phyloP scores from a whole-genome alignment of 2,329 filamentous ascomycete species.

The Fusarium sp. region DNA sequence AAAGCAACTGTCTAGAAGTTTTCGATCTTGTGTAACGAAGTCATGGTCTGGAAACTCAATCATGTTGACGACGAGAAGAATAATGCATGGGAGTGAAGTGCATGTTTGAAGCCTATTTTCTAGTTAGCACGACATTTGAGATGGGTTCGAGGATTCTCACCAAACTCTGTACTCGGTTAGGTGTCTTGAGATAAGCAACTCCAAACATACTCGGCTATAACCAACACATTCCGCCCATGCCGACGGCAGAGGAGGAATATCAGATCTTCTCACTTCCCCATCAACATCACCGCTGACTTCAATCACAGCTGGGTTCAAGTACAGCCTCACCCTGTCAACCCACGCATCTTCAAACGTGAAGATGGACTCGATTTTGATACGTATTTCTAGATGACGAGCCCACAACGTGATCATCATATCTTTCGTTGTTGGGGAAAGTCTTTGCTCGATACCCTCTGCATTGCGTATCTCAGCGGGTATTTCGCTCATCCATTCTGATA shows the following conservation, averaged over 20 bases:
- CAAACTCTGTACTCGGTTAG: conserved; percentile 37
- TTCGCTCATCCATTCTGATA: conserved; percentile 27
- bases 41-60: conserved; percentile 37
- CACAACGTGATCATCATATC: conserved; percentile 27
- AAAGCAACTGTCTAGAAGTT: conserved; percentile 22
- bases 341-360: conserved; percentile 40
- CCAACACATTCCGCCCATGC: conserved; percentile 39
- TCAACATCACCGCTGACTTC: conserved; percentile 31
- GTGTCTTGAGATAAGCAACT: conserved; percentile 4
- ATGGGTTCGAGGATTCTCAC: not conserved
- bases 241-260: conserved; percentile 30
- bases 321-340: conserved; percentile 31
- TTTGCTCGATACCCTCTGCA: conserved; percentile 1
- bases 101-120: conserved; percentile 35
- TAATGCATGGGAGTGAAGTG: conserved; percentile 28
- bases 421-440: not conserved
- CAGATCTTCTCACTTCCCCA: conserved; percentile 17
- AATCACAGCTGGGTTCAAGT: conserved; percentile 31
- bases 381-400: conserved; percentile 37
- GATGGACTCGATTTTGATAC: conserved; percentile 32
- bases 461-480: conserved; percentile 25
- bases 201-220: conserved; percentile 26
- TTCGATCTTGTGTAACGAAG: conserved; percentile 1
- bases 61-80: conserved; percentile 41
- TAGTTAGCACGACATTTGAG: accelerated